phyloP scores from a whole-genome alignment of 352 stramenopile genomes.

The Aphanomyces astaci region DNA sequence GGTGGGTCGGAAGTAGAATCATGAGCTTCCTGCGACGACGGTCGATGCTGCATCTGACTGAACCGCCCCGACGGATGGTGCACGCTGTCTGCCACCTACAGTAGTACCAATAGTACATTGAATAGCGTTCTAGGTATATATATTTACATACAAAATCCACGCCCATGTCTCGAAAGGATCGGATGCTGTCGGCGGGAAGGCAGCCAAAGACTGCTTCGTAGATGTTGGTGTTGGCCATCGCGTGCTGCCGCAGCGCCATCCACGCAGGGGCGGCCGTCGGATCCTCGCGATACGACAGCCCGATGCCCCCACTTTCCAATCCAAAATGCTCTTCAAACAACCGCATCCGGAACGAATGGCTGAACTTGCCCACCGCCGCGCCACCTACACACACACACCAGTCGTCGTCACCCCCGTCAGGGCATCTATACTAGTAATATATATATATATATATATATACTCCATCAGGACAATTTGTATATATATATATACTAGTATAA shows the following conservation, averaged over 20 bases:
- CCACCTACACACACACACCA: constrained; percentile 26
- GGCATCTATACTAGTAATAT: too few relatives aligned
- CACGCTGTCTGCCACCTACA: neutral
- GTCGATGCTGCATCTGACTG: neutral
- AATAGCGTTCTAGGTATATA: neutral
- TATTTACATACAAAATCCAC: constrained; percentile 9
- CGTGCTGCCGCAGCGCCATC: constrained; percentile 80
- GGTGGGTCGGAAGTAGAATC: too few relatives aligned
- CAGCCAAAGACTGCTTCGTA: constrained; percentile 80
- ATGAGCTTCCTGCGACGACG: too few relatives aligned
- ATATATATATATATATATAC: too few relatives aligned
- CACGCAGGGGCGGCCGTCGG: constrained; percentile 54
- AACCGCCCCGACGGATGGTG: neutral
- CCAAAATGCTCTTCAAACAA: constrained; percentile 83
- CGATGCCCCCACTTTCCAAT: constrained; percentile 32
- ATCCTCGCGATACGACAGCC: constrained; percentile 55
- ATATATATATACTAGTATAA: too few relatives aligned
- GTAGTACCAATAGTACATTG: neutral
- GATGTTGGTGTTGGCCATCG: constrained; percentile 74
- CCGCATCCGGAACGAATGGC: constrained; percentile 80
- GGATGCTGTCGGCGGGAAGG: constrained; percentile 63
- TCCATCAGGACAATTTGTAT: too few relatives aligned
- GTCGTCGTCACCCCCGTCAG: neutral
- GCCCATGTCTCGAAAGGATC: constrained; percentile 59
- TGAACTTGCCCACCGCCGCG: constrained; percentile 67